Percentiles rank a stretch among this genome's conserved stretches.
These are phyloP conservation scores for Adansonia grandidieri DNA, from an alignment of 441 rosid species.

Conservation along the genomic window DNA sequence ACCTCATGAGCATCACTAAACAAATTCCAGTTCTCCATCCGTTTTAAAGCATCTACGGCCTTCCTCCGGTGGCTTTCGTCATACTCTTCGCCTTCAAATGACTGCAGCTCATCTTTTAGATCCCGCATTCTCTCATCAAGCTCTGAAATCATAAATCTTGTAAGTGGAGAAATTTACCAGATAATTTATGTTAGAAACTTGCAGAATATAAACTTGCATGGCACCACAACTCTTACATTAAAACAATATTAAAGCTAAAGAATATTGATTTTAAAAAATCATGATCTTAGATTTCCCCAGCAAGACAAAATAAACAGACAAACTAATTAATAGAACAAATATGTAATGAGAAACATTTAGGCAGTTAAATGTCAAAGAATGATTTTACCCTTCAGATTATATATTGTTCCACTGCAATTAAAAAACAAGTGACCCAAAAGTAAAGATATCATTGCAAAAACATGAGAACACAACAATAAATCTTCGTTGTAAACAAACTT, in stretches of 20 bases:
- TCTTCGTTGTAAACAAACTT: neutral
- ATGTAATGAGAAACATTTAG: neutral
- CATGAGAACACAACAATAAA: neutral
- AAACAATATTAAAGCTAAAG: slow-evolving; percentile 17
- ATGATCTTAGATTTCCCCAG: neutral
- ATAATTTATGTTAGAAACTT: slow-evolving; percentile 19
- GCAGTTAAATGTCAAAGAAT: slow-evolving; percentile 14
- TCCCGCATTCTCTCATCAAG: slow-evolving; percentile 98
- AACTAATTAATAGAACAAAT: neutral
- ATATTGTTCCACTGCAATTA: slow-evolving; percentile 7
- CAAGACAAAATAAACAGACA: neutral
- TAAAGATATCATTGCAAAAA: neutral
- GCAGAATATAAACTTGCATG: slow-evolving; percentile 16
- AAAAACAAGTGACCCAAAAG: slow-evolving; percentile 3
- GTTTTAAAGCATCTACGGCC: slow-evolving; percentile 79
- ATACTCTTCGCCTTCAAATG: slow-evolving; percentile 85
- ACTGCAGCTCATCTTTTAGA: slow-evolving; percentile 89
- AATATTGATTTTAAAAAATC: neutral
- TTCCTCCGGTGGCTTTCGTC: slow-evolving; percentile 84
- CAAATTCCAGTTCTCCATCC: slow-evolving; percentile 98
- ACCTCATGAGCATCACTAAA: slow-evolving; percentile 88
- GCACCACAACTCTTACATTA: neutral
- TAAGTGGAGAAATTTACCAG: slow-evolving; percentile 16
- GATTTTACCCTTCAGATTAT: neutral
- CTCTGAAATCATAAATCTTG: slow-evolving; percentile 53